A percentile compares a stretch with the other conserved stretches of the same genome.
phyloP scores from a whole-genome alignment of 2,329 filamentous ascomycete genomes.

The Canariomyces notabilis region DNA sequence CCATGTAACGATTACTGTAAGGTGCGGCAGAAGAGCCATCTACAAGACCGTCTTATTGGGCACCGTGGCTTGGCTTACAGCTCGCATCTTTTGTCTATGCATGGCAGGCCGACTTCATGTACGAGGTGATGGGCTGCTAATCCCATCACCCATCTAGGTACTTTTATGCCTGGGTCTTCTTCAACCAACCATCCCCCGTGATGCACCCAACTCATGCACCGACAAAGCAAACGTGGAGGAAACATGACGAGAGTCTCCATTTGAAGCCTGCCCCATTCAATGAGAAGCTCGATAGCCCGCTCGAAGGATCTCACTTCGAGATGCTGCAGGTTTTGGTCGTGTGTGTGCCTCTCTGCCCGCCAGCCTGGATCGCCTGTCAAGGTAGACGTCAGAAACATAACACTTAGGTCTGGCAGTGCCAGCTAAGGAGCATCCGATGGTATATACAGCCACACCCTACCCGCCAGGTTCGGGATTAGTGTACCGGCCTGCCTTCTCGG shows the following conservation, averaged over 20 bases:
- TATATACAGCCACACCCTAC: constrained; percentile 2
- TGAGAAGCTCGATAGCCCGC: background rate
- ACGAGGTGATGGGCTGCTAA: too few species aligned
- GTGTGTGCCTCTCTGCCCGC: constrained; percentile 1
- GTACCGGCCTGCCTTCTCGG: constrained; percentile 1
- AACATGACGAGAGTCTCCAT: constrained; percentile 1
- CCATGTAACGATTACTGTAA: too few species aligned
- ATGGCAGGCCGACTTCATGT: too few species aligned
- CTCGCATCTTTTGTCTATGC: too few species aligned
- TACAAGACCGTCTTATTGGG: background rate
- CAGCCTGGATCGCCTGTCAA: constrained; percentile 7
- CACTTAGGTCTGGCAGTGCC: background rate
- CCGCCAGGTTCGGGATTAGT: background rate
- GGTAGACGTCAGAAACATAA: constrained; percentile 11
- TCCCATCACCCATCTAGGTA: too few species aligned
- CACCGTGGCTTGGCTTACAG: too few species aligned
- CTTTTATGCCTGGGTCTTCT: too few species aligned
- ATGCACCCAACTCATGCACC: constrained; percentile 4
- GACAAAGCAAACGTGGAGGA: constrained; percentile 5
- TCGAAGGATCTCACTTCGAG: background rate
- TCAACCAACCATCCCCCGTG: background rate
- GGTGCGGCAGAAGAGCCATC: background rate
- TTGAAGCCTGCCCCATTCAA: constrained; percentile 5
- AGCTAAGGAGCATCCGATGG: background rate
- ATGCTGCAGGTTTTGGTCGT: background rate